Conservation (phyloP, 306 rosid genomes). For the Macrotyloma uniflorum region DNA sequence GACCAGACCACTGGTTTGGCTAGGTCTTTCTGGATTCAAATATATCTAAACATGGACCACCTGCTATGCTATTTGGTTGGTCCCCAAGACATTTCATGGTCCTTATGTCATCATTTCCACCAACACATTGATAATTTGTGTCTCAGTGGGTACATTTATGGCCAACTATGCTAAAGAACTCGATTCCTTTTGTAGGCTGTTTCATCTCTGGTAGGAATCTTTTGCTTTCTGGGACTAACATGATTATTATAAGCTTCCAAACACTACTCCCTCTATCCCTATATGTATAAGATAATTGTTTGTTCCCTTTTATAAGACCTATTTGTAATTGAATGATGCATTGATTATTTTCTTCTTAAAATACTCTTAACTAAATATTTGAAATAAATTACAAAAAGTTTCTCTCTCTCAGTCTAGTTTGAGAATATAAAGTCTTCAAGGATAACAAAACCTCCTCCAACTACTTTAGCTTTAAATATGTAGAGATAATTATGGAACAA, state of each 20-base stretch:
- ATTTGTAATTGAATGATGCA: no score
- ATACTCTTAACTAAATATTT: no score
- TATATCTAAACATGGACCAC: slow-evolving; percentile 56
- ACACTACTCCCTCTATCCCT: no score
- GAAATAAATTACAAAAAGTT: no score
- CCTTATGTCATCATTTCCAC: slow-evolving; percentile 59
- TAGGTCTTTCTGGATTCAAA: slow-evolving; percentile 28
- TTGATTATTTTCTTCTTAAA: no score
- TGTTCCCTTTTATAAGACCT: no score
- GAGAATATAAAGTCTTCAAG: no score
- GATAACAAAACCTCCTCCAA: no score
- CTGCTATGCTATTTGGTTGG: slow-evolving; percentile 57
- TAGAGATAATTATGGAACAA: no score
- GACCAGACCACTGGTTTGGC: slow-evolving; percentile 40
- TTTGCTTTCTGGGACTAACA: slow-evolving; percentile 35
- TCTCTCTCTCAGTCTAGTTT: no score
- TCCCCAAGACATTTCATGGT: slow-evolving; percentile 64
- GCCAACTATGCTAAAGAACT: slow-evolving; percentile 51
- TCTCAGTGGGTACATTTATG: slow-evolving; percentile 59
- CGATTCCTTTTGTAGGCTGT: slow-evolving; percentile 34
- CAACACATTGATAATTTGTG: slow-evolving; percentile 66
- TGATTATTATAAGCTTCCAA: slow-evolving; percentile 34
- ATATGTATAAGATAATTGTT: no score
- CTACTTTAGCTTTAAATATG: no score
- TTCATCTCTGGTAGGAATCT: slow-evolving; percentile 38